Evolutionary conservation across 1,139 yeast genomes (phyloP), one percentile per base, ranked within the genome.

Genomic region (Diutina catenulata): DNA sequence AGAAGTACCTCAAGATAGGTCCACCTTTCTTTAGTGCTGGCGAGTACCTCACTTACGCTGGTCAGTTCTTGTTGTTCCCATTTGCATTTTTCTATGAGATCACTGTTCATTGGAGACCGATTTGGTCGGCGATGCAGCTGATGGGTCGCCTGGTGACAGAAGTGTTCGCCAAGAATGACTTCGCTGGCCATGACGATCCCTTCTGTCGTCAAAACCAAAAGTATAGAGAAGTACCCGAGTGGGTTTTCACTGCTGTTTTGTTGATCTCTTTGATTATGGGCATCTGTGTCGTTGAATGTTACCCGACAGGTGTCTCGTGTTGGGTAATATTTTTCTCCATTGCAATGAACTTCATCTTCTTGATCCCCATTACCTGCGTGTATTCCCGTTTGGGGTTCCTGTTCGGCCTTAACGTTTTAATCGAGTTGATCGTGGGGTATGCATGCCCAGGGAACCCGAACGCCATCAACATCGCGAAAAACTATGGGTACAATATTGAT

Each of bases 391-490:
- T 78, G 16, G 81, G 78, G 31, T 57, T 61, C 43, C 52, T 60
- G 20, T 59, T 75, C 42, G 76, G 77, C 23, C 60, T 76, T 43
- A 74, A 75, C 44, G 76, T 77, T 3, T 55, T 77, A 43, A 74
- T 73, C 32, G 81, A 77, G 51, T 58, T 77, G 46, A 66, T 77
- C 42, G 61, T 72, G 38, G 84, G 84, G 18, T 74, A 74, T 46
- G 77, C 79, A 2, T 45, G 76, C 25, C 82, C 80, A 20, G 80
- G 80, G 37, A 74, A 75, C 40, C 78, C 77, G 35, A 57, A 64
- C 37, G 82, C 82, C 2, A 55, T 75, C 44, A 75, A 70, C 68
- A 64, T 73, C 23, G 57, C 75, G 44, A 76, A 76, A 49, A 74
- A 77, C 1, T 64, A 64, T 43, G 82, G 81, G 21, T 67, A 66